Evolutionary conservation across 2,329 filamentous ascomycete species (phyloP).

Genomic region (Claviceps sp.): DNA sequence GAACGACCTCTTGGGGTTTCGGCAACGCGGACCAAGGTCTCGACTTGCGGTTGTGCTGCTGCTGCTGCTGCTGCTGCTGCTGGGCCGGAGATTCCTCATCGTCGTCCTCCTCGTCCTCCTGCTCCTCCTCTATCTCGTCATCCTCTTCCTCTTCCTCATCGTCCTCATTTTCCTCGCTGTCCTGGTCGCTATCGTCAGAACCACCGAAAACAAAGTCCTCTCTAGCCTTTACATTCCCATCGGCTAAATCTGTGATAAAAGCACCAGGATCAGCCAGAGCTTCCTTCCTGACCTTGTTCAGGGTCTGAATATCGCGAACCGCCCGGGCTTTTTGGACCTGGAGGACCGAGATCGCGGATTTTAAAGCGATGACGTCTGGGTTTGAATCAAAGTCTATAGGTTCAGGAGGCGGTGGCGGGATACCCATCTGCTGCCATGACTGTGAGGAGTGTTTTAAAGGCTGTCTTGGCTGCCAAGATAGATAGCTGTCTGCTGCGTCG

Average conservation of each 20-base stretch:
- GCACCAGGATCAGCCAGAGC: slow-evolving; percentile 58
- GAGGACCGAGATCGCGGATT: slow-evolving; percentile 72
- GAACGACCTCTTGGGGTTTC: slow-evolving; percentile 65
- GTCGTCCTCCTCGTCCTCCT: slow-evolving; percentile 15
- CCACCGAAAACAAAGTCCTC: slow-evolving; percentile 8
- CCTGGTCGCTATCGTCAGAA: slow-evolving; percentile 15
- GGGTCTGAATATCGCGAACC: slow-evolving; percentile 55
- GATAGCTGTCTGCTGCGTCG: slow-evolving; percentile 3
- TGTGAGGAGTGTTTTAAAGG: slow-evolving; percentile 32
- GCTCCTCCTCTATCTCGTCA: slow-evolving; percentile 10
- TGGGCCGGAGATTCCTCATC: slow-evolving; percentile 14
- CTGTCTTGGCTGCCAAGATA: slow-evolving; percentile 17
- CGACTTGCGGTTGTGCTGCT: slow-evolving; percentile 11
- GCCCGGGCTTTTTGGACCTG: slow-evolving; percentile 76
- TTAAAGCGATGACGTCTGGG: slow-evolving; percentile 76
- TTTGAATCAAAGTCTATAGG: slow-evolving; percentile 51
- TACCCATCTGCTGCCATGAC: slow-evolving; percentile 22
- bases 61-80: slow-evolving; percentile 11
- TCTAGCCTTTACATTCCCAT: slow-evolving; percentile 40
- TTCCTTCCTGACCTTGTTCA: slow-evolving; percentile 56
- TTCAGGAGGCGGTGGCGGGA: slow-evolving; percentile 33
- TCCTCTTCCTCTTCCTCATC: neutral
- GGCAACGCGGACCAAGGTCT: slow-evolving; percentile 53
- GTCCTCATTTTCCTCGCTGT: slow-evolving; percentile 17
- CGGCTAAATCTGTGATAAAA: slow-evolving; percentile 55